Evolutionary conservation across 495 filamentous ascomycete species (phyloP).

Genomic region (Sordaria brevicollis): DNA sequence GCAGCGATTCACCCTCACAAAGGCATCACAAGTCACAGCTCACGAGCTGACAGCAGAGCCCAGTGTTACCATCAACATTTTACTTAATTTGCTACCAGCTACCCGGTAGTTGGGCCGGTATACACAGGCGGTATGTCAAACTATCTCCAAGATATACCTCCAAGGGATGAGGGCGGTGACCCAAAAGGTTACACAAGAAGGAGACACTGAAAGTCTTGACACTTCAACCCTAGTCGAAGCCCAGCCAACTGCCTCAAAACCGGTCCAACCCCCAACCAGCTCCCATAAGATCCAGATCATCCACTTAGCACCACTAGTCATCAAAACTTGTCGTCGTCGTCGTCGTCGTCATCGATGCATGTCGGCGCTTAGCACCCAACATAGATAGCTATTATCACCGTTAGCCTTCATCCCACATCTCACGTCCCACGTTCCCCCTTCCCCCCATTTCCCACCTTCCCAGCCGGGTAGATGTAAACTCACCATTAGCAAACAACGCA

Average conservation of each 20-base stretch:
- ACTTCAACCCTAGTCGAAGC: background rate
- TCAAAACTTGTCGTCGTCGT: no score
- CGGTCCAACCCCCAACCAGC: background rate
- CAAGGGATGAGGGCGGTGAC: no score
- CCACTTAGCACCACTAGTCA: no score
- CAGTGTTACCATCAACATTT: background rate
- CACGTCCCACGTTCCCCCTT: no score
- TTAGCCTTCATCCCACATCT: background rate
- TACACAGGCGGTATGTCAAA: background rate
- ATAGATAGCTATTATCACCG: background rate
- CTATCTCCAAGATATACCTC: background rate
- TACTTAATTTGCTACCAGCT: background rate
- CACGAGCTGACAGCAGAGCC: no score
- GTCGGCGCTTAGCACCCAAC: background rate
- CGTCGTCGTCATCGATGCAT: no score
- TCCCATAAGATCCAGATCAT: background rate
- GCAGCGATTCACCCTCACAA: background rate
- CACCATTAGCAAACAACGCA: constrained; percentile 47
- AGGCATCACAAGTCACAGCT: background rate
- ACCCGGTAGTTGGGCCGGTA: background rate
- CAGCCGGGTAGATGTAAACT: background rate
- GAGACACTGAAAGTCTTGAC: background rate
- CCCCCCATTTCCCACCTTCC: no score
- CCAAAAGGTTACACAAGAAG: background rate
- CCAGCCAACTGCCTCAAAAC: background rate